Evolutionary conservation across 2,329 filamentous ascomycete species (phyloP), one percentile per base, ranked within the genome.

Genomic region (Ophiostoma montium): DNA sequence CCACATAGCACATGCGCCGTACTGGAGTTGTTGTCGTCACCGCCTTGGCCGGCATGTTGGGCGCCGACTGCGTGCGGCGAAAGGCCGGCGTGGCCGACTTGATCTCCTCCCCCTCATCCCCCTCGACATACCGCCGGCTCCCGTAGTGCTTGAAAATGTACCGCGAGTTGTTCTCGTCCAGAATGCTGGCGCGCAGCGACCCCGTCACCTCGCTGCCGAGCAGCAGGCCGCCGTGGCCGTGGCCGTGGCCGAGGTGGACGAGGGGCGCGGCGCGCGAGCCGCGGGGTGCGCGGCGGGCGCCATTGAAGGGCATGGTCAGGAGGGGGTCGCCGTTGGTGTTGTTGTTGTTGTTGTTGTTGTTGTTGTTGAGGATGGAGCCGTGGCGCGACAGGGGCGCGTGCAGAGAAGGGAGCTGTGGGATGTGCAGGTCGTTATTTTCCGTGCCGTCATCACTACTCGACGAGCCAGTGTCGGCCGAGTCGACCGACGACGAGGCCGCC

Each of bases 281-380:
- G 16, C 35, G 47, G 15, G 43, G 52, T 18, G 49, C 49, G 2
- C 52, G 49, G 16, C 35, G 47, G 15, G 43, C 47, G 8, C 52
- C 52, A 35, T 53, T 53, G 35, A 53, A 53, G 2, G 49, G 52
- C 32, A 51, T 44, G 12, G 35, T n/a, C 16, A 46, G 35, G 13
- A 50, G 27, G 5, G 38, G 23, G 15, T 16, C 18, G 42, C 52
- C 50, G 23, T 42, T 42, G 15, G 30, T 42, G 41, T 35, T 27
- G 42, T 48, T 41, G 13, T 35, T 31, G 12, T 45, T n/a, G 23
- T 42, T 42, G 15, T 42, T 42, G 41, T 35, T 27, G 42, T 48
- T 41, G 13, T 35, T 31, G 12, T 15, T 2, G 42, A 35, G 48
- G 15, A 49, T 36, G 10, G 48, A 44, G 18, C 38, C 38, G 43